A percentile compares a stretch with the other conserved stretches of the same genome.
Evolutionary conservation across 441 rosid genomes (phyloP).

Genomic region (Metrosideros polymorpha): DNA sequence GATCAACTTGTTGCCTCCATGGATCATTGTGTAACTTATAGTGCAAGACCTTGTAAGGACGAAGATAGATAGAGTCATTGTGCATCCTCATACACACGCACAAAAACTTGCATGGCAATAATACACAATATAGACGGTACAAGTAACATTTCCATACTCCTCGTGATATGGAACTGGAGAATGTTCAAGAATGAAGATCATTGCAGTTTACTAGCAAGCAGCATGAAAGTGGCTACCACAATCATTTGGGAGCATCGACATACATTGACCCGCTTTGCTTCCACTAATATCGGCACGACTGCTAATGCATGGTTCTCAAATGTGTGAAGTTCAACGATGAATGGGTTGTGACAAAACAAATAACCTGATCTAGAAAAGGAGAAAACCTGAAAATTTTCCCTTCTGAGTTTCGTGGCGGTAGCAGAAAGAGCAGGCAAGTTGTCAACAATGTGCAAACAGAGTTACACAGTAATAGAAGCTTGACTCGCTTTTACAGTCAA

Average conservation of each 20-base stretch:
- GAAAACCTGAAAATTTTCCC: not conserved
- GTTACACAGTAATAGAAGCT: not conserved
- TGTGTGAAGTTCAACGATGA: not conserved
- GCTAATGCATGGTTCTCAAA: not conserved
- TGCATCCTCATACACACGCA: not conserved
- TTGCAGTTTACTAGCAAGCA: not conserved
- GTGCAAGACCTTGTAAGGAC: constrained; percentile 45
- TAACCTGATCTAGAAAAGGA: not conserved
- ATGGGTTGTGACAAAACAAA: not conserved
- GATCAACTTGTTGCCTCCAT: constrained; percentile 51
- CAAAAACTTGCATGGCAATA: not conserved
- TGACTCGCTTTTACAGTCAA: not conserved
- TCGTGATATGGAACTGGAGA: not conserved
- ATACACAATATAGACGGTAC: not conserved
- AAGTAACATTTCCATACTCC: not conserved
- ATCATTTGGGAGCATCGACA: not conserved
- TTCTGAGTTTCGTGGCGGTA: not conserved
- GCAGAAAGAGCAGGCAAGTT: not conserved
- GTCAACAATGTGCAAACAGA: not conserved
- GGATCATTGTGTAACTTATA: constrained; percentile 81
- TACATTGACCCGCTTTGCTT: not conserved
- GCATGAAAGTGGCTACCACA: not conserved
- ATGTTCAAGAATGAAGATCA: not conserved
- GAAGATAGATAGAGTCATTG: not conserved
- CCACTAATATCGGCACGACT: not conserved